A percentile compares a stretch with the other conserved stretches of the same genome.
Conservation (phyloP, 1,284 basidiomycete genomes). For the Sutorius eximius region DNA sequence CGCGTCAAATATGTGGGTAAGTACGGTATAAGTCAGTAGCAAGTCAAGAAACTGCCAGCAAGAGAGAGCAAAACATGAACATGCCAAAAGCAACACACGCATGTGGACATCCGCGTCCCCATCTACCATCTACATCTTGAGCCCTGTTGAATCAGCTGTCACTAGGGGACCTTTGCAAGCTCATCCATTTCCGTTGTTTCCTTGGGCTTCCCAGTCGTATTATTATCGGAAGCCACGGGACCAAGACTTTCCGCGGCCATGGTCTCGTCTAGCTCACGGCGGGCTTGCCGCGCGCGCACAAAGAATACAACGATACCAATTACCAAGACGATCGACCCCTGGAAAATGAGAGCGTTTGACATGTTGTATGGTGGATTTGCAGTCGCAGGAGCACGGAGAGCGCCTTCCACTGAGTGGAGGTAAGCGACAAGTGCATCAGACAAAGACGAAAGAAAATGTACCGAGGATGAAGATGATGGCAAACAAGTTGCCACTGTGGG, state of each 20-base stretch:
- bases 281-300: constrained; percentile 55
- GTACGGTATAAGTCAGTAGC: constrained; percentile 9
- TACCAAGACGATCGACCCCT: constrained; percentile 48
- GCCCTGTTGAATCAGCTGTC: not conserved
- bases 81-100: not conserved
- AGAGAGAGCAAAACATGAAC: not conserved
- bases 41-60: not conserved
- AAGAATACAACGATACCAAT: constrained; percentile 45
- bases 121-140: not conserved
- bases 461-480: constrained; percentile 65
- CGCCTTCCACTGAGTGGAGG: constrained; percentile 50
- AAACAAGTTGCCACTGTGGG: constrained; percentile 59
- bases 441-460: constrained; percentile 34
- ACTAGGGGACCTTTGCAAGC: not conserved
- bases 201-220: not conserved
- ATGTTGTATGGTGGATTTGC: constrained; percentile 71
- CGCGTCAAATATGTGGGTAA: not conserved
- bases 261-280: constrained; percentile 57
- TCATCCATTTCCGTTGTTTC: not conserved
- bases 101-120: not conserved
- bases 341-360: constrained; percentile 62
- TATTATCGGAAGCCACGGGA: not conserved
- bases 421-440: not conserved
- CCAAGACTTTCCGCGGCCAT: constrained; percentile 20
- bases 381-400: constrained; percentile 56